phyloP scores from a whole-genome alignment of 768 basidiomycete genomes.

The Hypholoma sublateritium region DNA sequence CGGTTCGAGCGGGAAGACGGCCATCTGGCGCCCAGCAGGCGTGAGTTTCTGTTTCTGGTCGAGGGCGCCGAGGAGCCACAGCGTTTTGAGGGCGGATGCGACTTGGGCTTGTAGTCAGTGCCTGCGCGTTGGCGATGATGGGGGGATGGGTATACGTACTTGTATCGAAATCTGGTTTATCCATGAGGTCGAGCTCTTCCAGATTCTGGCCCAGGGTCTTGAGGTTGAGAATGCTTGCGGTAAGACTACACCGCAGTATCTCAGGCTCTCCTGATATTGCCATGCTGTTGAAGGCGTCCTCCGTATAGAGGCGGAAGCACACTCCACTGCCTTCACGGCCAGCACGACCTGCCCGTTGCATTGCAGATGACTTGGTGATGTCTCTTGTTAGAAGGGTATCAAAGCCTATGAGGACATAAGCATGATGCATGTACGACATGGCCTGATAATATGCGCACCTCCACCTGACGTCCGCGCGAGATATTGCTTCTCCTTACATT shows the following conservation, averaged over 20 bases:
- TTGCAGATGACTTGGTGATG: slow-evolving; percentile 88
- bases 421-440: background rate
- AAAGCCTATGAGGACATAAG: slow-evolving; percentile 57
- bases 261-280: slow-evolving; percentile 76
- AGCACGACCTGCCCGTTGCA: slow-evolving; percentile 93
- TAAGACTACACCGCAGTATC: slow-evolving; percentile 84
- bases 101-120: slow-evolving; percentile 36
- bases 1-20: slow-evolving; percentile 91
- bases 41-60: slow-evolving; percentile 68
- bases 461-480: slow-evolving; percentile 68
- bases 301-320: slow-evolving; percentile 93
- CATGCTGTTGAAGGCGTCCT: slow-evolving; percentile 71
- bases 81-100: slow-evolving; percentile 59
- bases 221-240: slow-evolving; percentile 81
- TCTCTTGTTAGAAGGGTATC: slow-evolving; percentile 82
- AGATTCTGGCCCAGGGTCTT: slow-evolving; percentile 82
- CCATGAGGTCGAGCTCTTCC: slow-evolving; percentile 85
- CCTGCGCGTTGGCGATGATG: background rate
- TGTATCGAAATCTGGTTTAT: slow-evolving; percentile 73
- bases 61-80: slow-evolving; percentile 82
- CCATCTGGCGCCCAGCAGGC: slow-evolving; percentile 77
- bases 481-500: slow-evolving; percentile 93
- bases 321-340: slow-evolving; percentile 88
- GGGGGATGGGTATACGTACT: slow-evolving; percentile 46
- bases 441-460: slow-evolving; percentile 36